Conservation (phyloP, 2,329 filamentous ascomycete genomes). For the Arthrobotrys sinensis region DNA sequence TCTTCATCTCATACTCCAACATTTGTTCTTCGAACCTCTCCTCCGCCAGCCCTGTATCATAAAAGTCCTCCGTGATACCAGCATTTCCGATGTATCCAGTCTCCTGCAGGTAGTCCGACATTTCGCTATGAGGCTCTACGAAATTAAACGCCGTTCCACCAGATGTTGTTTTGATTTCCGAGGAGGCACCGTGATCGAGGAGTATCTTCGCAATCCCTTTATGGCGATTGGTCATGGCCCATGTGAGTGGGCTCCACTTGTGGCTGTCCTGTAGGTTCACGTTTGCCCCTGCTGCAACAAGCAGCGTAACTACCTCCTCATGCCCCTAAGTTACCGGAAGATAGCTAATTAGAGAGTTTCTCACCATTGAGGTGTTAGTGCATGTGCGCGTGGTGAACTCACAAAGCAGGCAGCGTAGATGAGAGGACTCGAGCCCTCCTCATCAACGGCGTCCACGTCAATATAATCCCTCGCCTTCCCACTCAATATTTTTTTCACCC, state of each 20-base stretch:
- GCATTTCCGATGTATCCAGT: slow-evolving; percentile 92
- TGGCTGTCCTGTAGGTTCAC: slow-evolving; percentile 96
- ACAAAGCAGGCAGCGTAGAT: slow-evolving; percentile 99
- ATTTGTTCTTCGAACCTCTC: slow-evolving; percentile 97
- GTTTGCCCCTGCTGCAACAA: slow-evolving; percentile 87
- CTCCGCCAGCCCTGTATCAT: slow-evolving; percentile 90
- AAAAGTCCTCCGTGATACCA: slow-evolving; percentile 89
- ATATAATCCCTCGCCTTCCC: slow-evolving; percentile 82
- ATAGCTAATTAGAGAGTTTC: slow-evolving; percentile 25
- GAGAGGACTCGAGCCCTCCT: slow-evolving; percentile 94
- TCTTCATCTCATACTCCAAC: slow-evolving; percentile 94
- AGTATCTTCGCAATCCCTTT: slow-evolving; percentile 94
- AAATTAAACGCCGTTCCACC: slow-evolving; percentile 97
- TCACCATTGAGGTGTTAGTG: slow-evolving; percentile 8
- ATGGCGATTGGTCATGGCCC: slow-evolving; percentile 99
- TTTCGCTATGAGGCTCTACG: slow-evolving; percentile 93
- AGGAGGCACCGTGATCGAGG: slow-evolving; percentile 93
- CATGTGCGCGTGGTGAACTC: slow-evolving; percentile 67
- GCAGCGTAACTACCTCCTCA: slow-evolving; percentile 84
- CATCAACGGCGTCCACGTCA: slow-evolving; percentile 88
- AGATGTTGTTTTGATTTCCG: slow-evolving; percentile 93
- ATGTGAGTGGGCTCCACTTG: slow-evolving; percentile 98
- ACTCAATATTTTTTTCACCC: slow-evolving; percentile 81
- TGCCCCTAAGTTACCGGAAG: slow-evolving; percentile 76
- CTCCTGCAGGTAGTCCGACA: slow-evolving; percentile 94